Evolutionary conservation across 2,329 filamentous ascomycete genomes (phyloP).

Genomic region (Huntiella abstrusa): DNA sequence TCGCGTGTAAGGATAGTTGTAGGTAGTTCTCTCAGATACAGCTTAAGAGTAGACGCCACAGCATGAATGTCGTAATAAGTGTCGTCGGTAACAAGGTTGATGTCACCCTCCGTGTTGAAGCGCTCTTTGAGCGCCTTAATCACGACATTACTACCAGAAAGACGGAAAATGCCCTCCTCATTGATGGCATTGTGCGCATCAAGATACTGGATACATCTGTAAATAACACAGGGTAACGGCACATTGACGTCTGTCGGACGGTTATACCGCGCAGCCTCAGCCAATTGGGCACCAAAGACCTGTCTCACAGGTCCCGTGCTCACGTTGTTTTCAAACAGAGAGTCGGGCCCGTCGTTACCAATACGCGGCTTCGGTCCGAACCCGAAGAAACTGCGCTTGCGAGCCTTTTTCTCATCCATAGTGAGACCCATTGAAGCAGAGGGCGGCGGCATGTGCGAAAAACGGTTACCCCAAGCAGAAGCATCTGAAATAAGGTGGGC

Average conservation of each 20-base stretch:
- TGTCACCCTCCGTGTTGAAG: constrained; percentile 83
- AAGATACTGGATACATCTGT: constrained; percentile 86
- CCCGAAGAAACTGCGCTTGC: constrained; percentile 65
- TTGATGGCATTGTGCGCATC: constrained; percentile 59
- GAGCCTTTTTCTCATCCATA: constrained; percentile 56
- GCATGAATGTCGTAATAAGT: constrained; percentile 92
- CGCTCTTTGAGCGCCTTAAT: constrained; percentile 82
- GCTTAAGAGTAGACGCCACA: constrained; percentile 80
- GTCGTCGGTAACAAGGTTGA: constrained; percentile 66
- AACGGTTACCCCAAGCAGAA: constrained; percentile 69
- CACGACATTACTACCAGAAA: constrained; percentile 90
- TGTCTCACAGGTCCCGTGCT: constrained; percentile 40
- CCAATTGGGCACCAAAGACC: constrained; percentile 70
- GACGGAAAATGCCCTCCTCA: constrained; percentile 90
- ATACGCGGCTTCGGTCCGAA: constrained; percentile 41
- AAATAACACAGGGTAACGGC: constrained; percentile 78
- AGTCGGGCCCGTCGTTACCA: constrained; percentile 39
- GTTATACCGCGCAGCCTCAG: constrained; percentile 70
- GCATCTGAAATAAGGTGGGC: constrained; percentile 67
- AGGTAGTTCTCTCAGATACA: constrained; percentile 83
- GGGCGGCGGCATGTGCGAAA: constrained; percentile 14
- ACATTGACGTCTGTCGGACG: constrained; percentile 53
- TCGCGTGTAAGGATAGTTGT: constrained; percentile 82
- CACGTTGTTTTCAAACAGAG: constrained; percentile 28
- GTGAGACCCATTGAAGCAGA: constrained; percentile 14